Evolutionary conservation across 371 early-diverging fungal species (phyloP), one percentile per base, ranked within the genome.

Genomic region (Circinella minor): DNA sequence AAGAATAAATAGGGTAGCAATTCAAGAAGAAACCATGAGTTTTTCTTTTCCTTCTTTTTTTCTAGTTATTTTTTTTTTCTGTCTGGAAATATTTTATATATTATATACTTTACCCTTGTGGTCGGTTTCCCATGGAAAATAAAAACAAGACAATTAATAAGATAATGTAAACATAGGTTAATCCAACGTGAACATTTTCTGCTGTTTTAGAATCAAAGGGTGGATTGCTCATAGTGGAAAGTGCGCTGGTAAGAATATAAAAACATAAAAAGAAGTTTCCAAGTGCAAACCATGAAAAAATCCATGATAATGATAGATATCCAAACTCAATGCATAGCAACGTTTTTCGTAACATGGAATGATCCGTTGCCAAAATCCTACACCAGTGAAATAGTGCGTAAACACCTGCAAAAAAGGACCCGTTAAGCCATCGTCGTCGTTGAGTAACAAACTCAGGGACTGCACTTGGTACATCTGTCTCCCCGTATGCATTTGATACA

Each of bases 361-460:
- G 93, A 57, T 86, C 84, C 0, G 92, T 89, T 27, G 83, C 71
- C 73, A 84, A 85, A 15, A 89, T 83, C 63, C 82, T 80, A 62
- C 83, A 80, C 77, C 84, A 87, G 69, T 89, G 83, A 18, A 80
- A 83, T 18, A 89, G 71, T 8, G 90, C 88, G 73, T 89, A 90
- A 59, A 90, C 76, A 37, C 84, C 85, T 11, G 89, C 84, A 74
- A 91, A 91, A 85, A 93, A 91, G 4, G 92, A 91, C 7, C 80
- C 96, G 76, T 96, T 95, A 61, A 94, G 77, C 96, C 96, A 96
- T 63, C 95, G 89, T 75, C 96, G 90, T 75, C 96, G 88, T 76
- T 96, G 96, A 34, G 91, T 87, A 54, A 95, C 91, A 55, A 94
- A 92, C 69, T 95, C 96, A 34, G 92, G 89, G 1, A 94, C 83